Conservation (phyloP, 2,329 filamentous ascomycete species). For the Fusarium solani-melongenae region DNA sequence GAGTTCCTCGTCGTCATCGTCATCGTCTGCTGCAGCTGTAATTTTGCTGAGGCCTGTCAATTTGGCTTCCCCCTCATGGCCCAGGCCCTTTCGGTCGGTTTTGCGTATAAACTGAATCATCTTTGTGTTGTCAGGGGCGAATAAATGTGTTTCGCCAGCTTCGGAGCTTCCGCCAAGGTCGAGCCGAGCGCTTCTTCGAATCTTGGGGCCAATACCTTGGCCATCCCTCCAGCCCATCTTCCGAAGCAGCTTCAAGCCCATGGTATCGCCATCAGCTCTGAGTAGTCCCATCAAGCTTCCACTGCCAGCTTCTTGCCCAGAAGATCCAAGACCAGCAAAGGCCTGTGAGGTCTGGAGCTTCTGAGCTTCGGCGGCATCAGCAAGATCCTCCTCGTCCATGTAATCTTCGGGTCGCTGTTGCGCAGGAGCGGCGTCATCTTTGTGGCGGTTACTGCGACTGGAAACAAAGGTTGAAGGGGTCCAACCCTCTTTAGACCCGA, state of each 20-base stretch:
- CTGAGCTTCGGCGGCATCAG: conserved; percentile 83
- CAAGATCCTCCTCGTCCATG: conserved; percentile 97
- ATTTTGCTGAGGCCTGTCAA: conserved; percentile 53
- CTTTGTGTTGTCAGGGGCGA: conserved; percentile 83
- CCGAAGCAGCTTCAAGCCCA: conserved; percentile 85
- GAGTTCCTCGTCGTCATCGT: conserved; percentile 60
- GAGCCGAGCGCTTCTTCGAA: conserved; percentile 78
- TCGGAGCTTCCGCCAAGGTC: conserved; percentile 56
- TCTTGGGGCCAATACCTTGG: conserved; percentile 90
- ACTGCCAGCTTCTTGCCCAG: conserved; percentile 64
- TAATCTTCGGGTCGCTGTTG: conserved; percentile 86
- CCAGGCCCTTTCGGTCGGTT: conserved; percentile 76
- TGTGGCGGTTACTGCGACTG: conserved; percentile 81
- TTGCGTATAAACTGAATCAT: conserved; percentile 76
- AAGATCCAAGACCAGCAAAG: conserved; percentile 81
- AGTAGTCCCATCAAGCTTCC: conserved; percentile 78
- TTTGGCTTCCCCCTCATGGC: conserved; percentile 69
- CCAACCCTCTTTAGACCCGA: conserved; percentile 99
- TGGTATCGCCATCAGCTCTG: conserved; percentile 79
- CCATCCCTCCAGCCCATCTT: conserved; percentile 97
- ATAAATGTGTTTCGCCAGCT: conserved; percentile 71
- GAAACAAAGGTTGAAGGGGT: conserved; percentile 92
- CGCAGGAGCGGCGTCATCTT: conserved; percentile 65
- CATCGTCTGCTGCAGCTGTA: conserved; percentile 42
- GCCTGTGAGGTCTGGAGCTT: conserved; percentile 77